These are phyloP conservation scores for Niebla homalea DNA, from an alignment of 495 filamentous ascomycete genomes.

Conservation along the genomic window DNA sequence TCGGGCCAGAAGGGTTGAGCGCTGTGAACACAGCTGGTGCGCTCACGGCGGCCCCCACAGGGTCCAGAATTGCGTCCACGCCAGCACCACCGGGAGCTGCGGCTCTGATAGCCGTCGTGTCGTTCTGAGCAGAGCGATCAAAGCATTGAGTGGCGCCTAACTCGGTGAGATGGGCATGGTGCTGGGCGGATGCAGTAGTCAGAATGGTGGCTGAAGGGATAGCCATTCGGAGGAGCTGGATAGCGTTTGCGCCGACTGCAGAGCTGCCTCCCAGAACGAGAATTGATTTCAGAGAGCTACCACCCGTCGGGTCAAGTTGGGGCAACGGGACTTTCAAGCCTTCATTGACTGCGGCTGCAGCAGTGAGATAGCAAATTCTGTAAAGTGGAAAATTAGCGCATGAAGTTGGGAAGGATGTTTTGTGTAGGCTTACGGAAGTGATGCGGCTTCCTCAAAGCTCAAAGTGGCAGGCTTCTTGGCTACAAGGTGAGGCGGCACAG, in stretches of 20 bases:
- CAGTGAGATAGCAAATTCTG: slow-evolving; percentile 31
- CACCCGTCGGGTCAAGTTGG: slow-evolving; percentile 13
- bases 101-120: slow-evolving; percentile 19
- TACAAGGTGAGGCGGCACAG: slow-evolving; percentile 23
- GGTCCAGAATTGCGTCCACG: slow-evolving; percentile 31
- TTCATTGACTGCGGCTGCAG: slow-evolving; percentile 19
- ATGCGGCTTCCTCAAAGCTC: slow-evolving; percentile 30
- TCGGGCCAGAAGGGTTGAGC: slow-evolving; percentile 19
- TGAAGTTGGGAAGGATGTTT: background rate
- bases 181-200: slow-evolving; percentile 24
- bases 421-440: slow-evolving; percentile 22
- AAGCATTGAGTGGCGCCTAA: slow-evolving; percentile 25
- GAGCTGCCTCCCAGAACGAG: slow-evolving; percentile 33
- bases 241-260: slow-evolving; percentile 24
- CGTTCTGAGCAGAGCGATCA: slow-evolving; percentile 16
- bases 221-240: slow-evolving; percentile 31
- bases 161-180: slow-evolving; percentile 18
- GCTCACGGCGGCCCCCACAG: slow-evolving; percentile 17
- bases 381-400: background rate
- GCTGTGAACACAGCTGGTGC: slow-evolving; percentile 15
- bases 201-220: slow-evolving; percentile 23
- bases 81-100: slow-evolving; percentile 20
- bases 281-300: slow-evolving; percentile 19
- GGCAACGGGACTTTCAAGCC: slow-evolving; percentile 23
- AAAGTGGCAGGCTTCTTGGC: slow-evolving; percentile 27